Evolutionary conservation across 2,329 filamentous ascomycete genomes (phyloP).

Genomic region (Alternaria sp.): DNA sequence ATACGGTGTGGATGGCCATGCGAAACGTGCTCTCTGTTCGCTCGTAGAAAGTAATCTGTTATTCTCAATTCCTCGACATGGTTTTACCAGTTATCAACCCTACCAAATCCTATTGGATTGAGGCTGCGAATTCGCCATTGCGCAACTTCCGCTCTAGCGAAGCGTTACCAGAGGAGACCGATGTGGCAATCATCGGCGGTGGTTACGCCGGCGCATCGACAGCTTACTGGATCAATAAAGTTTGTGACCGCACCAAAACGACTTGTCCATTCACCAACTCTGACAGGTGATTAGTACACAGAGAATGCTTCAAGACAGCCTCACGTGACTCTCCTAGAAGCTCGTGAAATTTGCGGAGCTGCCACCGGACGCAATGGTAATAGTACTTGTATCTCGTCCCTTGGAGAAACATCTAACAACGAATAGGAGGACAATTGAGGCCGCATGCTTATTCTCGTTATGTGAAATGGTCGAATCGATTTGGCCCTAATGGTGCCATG

Average conservation of each 20-base stretch:
- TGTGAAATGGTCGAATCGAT: conserved; percentile 14
- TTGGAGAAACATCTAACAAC: not conserved
- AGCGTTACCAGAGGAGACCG: conserved; percentile 14
- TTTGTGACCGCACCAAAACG: conserved; percentile 4
- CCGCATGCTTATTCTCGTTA: conserved; percentile 24
- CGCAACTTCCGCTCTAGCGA: conserved; percentile 19
- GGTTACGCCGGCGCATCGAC: conserved; percentile 21
- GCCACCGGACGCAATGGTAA: conserved; percentile 22
- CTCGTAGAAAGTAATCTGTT: not conserved
- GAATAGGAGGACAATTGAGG: conserved; percentile 21
- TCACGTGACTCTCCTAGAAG: conserved; percentile 20
- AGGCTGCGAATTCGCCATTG: conserved; percentile 18
- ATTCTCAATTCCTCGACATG: conserved; percentile 3
- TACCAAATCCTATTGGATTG: conserved; percentile 24
- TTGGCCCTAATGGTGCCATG: conserved; percentile 20
- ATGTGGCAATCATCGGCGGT: conserved; percentile 23
- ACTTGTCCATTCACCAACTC: not conserved
- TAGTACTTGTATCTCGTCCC: too few relatives aligned
- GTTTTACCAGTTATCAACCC: conserved; percentile 15
- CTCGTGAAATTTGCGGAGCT: conserved; percentile 19
- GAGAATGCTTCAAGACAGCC: conserved; percentile 15
- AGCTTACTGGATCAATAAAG: conserved; percentile 24
- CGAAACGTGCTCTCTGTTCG: not conserved
- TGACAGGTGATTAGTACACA: conserved; percentile 14
- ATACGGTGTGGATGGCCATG: not conserved